Conservation (phyloP, 2,329 filamentous ascomycete genomes). For the Xylariaceae sp. region DNA sequence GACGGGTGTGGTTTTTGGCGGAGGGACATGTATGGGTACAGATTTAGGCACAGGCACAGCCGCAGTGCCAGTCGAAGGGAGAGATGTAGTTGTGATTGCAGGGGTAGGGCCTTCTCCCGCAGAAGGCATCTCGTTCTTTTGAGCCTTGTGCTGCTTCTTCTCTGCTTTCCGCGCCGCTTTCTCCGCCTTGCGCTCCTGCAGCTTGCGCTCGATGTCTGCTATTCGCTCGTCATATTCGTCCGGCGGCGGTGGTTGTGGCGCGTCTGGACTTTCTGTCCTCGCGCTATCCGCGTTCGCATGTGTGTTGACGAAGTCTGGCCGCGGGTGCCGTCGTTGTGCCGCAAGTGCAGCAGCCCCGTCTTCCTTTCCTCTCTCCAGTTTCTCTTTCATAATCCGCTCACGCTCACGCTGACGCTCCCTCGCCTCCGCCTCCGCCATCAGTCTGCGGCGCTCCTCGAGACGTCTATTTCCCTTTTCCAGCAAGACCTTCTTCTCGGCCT, state of each 20-base stretch:
- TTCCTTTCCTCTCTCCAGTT: too few species aligned
- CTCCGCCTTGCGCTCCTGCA: slow-evolving; percentile 47
- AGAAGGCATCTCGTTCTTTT: neutral
- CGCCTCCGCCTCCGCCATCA: slow-evolving; percentile 50
- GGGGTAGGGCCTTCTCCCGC: neutral
- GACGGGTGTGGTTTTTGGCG: slow-evolving; percentile 41
- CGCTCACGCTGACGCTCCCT: slow-evolving; percentile 47
- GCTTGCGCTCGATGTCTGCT: slow-evolving; percentile 50
- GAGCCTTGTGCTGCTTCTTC: slow-evolving; percentile 44
- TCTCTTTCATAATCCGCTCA: too few species aligned
- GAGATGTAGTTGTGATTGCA: slow-evolving; percentile 15
- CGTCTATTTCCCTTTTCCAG: slow-evolving; percentile 44
- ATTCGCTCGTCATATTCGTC: slow-evolving; percentile 48
- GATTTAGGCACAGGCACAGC: slow-evolving; percentile 1
- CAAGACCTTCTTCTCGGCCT: slow-evolving; percentile 35
- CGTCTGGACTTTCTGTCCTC: slow-evolving; percentile 48
- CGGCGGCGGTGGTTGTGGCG: slow-evolving; percentile 38
- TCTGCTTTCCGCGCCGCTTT: slow-evolving; percentile 47
- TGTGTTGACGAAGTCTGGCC: neutral
- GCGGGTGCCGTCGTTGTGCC: neutral
- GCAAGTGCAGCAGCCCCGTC: slow-evolving; percentile 23
- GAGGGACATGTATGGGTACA: slow-evolving; percentile 14
- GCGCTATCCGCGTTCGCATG: slow-evolving; percentile 25
- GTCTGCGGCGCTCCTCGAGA: slow-evolving; percentile 49
- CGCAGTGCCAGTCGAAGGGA: slow-evolving; percentile 11